Percentiles rank a stretch among this genome's conserved stretches.
Evolutionary conservation across 805 yeast genomes (phyloP).

Genomic region (Ogataea saltuana): DNA sequence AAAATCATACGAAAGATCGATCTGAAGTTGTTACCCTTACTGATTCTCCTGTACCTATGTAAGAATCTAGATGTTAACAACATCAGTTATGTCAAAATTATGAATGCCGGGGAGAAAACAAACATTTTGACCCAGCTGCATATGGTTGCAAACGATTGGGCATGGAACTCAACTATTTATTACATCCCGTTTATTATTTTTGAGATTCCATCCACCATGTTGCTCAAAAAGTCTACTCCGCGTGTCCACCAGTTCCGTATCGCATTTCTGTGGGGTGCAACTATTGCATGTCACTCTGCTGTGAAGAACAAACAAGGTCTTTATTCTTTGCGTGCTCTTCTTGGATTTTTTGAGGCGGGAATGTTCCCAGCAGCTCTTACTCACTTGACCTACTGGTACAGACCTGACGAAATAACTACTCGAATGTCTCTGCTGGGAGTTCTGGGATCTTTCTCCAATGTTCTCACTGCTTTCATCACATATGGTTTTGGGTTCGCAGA

Average conservation of each 20-base stretch:
- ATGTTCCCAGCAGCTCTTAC: conserved; percentile 41
- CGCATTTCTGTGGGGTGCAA: conserved; percentile 32
- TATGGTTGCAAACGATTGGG: conserved; percentile 7
- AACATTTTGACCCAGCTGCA: conserved; percentile 6
- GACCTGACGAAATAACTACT: conserved; percentile 53
- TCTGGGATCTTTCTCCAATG: conserved; percentile 60
- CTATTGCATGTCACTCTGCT: conserved; percentile 13
- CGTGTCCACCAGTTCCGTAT: conserved; percentile 18
- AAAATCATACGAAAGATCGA: conserved; percentile 4
- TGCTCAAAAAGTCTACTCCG: conserved; percentile 27
- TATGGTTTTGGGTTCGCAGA: conserved; percentile 51
- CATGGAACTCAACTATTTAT: conserved; percentile 8
- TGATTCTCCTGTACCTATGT: conserved; percentile 8
- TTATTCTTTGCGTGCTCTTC: conserved; percentile 40
- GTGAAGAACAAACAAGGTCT: conserved; percentile 46
- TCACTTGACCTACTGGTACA: conserved; percentile 50
- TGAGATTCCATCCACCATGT: conserved; percentile 59
- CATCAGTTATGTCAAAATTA: conserved; percentile 9
- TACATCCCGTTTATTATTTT: conserved; percentile 40
- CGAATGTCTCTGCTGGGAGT: conserved; percentile 60
- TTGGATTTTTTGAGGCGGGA: conserved; percentile 45
- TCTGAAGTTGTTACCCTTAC: background rate
- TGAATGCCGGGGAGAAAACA: conserved; percentile 3
- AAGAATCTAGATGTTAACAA: conserved; percentile 9
- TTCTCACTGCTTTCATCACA: conserved; percentile 58